Conservation (phyloP, 495 filamentous ascomycete species). For the Hypoxylon lienhwacheense region DNA sequence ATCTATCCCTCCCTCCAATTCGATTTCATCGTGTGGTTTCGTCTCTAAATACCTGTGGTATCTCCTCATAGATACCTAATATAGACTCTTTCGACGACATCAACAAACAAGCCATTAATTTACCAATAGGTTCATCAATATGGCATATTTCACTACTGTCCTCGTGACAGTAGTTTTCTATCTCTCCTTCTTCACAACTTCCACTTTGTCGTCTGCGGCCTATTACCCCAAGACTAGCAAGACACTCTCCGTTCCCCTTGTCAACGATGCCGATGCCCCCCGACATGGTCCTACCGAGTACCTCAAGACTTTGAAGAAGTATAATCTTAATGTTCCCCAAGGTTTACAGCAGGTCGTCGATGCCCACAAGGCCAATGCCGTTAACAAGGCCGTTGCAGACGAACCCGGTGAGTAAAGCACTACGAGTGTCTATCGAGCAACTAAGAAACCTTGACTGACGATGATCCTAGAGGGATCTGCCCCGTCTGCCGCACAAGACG, state of each 20-base stretch:
- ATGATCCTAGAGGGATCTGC: conserved; percentile 20
- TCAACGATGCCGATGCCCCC: conserved; percentile 28
- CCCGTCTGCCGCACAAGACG: conserved; percentile 27
- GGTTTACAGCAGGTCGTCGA: conserved; percentile 37
- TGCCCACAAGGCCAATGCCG: conserved; percentile 22
- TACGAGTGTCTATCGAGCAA: background rate
- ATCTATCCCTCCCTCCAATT: too few species aligned
- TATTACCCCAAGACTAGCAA: conserved; percentile 17
- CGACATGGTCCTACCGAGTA: conserved; percentile 37
- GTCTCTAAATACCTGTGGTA: too few species aligned
- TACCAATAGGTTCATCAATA: conserved; percentile 7
- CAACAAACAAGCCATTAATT: conserved; percentile 1
- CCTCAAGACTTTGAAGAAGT: conserved; percentile 39
- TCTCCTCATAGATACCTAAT: too few species aligned
- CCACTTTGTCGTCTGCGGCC: conserved; percentile 13
- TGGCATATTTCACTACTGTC: conserved; percentile 20
- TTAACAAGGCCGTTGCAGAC: conserved; percentile 12
- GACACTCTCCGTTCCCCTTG: conserved; percentile 30
- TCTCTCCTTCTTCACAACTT: conserved; percentile 18
- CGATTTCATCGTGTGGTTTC: too few species aligned
- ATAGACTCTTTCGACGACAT: background rate
- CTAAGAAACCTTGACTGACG: conserved; percentile 2
- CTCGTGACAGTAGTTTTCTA: conserved; percentile 25
- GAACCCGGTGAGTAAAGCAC: conserved; percentile 19
- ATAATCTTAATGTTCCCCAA: conserved; percentile 31